These are phyloP conservation scores for Debaryomyces fabryi DNA, from an alignment of 1,139 yeast genomes.

Conservation along the genomic window DNA sequence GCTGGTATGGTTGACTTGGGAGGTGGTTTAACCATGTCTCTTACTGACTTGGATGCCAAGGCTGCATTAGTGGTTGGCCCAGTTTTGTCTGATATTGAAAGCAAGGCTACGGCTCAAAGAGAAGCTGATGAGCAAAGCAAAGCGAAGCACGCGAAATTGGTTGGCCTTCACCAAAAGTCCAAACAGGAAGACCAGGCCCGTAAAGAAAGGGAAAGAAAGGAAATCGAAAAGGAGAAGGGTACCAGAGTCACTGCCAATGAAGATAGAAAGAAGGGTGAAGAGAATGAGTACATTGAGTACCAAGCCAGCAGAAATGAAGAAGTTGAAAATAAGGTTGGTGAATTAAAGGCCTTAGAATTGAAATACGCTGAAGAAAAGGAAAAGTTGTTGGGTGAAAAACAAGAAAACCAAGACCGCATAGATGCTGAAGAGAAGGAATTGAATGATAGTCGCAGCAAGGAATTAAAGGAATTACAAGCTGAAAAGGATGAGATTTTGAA, in stretches of 20 bases:
- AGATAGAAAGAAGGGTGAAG: slow-evolving; percentile 43
- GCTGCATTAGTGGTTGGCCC: slow-evolving; percentile 87
- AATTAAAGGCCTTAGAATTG: slow-evolving; percentile 36
- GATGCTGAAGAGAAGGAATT: slow-evolving; percentile 46
- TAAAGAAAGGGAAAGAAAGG: slow-evolving; percentile 49
- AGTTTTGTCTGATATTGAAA: slow-evolving; percentile 73
- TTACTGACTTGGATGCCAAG: slow-evolving; percentile 74
- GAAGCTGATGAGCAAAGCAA: slow-evolving; percentile 51
- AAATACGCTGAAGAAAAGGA: slow-evolving; percentile 40
- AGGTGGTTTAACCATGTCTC: slow-evolving; percentile 82
- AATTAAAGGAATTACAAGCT: slow-evolving; percentile 47
- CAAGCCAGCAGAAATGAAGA: slow-evolving; percentile 41
- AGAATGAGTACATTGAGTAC: slow-evolving; percentile 35
- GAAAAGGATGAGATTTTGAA: slow-evolving; percentile 46
- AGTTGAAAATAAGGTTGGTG: slow-evolving; percentile 39
- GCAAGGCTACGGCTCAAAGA: slow-evolving; percentile 74
- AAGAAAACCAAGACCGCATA: slow-evolving; percentile 44
- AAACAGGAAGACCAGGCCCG: slow-evolving; percentile 53
- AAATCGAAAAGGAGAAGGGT: slow-evolving; percentile 42
- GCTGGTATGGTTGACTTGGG: slow-evolving; percentile 76
- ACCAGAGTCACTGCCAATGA: slow-evolving; percentile 41
- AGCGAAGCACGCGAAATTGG: slow-evolving; percentile 37
- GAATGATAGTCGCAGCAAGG: slow-evolving; percentile 43
- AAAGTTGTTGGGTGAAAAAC: slow-evolving; percentile 41
- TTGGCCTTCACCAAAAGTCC: slow-evolving; percentile 43